These are phyloP conservation scores for Jacaranda copaia DNA, from an alignment of 257 asterid genomes.

Conservation along the genomic window DNA sequence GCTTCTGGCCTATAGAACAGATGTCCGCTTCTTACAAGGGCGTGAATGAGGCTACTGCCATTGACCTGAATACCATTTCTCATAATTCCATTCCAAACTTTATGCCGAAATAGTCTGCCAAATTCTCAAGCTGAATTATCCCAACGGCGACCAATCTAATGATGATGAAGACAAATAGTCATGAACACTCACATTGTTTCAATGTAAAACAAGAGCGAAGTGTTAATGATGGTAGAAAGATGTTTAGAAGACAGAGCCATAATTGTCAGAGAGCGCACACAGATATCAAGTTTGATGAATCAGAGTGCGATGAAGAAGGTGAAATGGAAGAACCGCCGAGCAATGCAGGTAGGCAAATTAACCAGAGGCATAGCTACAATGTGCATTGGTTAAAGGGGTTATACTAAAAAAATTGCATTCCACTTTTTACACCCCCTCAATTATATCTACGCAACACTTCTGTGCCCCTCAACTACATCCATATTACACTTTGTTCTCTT, in stretches of 20 bases:
- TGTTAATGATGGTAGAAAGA: slow-evolving; percentile 42
- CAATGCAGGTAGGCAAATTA: slow-evolving; percentile 38
- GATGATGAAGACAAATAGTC: slow-evolving; percentile 35
- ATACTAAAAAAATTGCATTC: too few species aligned
- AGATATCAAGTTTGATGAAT: slow-evolving; percentile 58
- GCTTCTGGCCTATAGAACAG: slow-evolving; percentile 53
- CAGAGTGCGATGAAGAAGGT: slow-evolving; percentile 77
- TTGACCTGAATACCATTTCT: not conserved
- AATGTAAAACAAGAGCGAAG: slow-evolving; percentile 23
- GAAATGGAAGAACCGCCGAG: slow-evolving; percentile 69
- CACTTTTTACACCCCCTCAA: too few species aligned
- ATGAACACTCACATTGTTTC: slow-evolving; percentile 31
- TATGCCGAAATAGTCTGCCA: slow-evolving; percentile 31
- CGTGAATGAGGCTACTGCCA: too few species aligned
- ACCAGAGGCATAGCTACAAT: slow-evolving; percentile 75
- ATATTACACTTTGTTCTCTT: too few species aligned
- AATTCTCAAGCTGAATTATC: slow-evolving; percentile 28
- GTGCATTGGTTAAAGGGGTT: not conserved
- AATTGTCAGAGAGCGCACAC: slow-evolving; percentile 51
- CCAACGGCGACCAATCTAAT: slow-evolving; percentile 33
- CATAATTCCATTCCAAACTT: slow-evolving; percentile 30
- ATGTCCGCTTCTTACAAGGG: slow-evolving; percentile 37
- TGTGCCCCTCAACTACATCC: too few species aligned
- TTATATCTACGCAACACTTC: too few species aligned
- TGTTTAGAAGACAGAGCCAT: slow-evolving; percentile 69